Percentiles rank a stretch among this genome's conserved stretches.
These are phyloP conservation scores for Coprinopsis strossmayeri DNA, from an alignment of 768 basidiomycete species.

Conservation along the genomic window DNA sequence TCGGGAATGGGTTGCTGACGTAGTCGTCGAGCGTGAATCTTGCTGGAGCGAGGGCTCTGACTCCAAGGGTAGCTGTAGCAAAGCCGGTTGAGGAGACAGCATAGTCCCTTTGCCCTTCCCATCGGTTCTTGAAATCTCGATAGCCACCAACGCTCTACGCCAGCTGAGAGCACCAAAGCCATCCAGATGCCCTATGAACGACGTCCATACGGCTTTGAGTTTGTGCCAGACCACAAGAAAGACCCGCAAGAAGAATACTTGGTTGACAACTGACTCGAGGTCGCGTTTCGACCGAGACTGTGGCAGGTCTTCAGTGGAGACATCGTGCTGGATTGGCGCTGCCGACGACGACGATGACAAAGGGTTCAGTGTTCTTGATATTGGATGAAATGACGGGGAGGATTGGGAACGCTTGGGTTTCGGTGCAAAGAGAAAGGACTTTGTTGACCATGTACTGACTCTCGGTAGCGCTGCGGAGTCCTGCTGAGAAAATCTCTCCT, in stretches of 20 bases:
- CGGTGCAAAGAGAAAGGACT: conserved; percentile 41
- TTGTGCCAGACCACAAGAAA: conserved; percentile 66
- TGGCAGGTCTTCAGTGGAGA: conserved; percentile 20
- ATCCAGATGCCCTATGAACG: conserved; percentile 24
- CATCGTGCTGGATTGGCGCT: conserved; percentile 19
- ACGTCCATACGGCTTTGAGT: conserved; percentile 56
- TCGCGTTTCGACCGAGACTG: conserved; percentile 29
- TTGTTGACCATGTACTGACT: conserved; percentile 52
- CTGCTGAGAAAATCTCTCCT: conserved; percentile 26
- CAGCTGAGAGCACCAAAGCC: conserved; percentile 11
- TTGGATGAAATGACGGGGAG: conserved; percentile 41
- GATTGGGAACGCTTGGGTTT: conserved; percentile 56
- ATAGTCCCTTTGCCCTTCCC: conserved; percentile 16
- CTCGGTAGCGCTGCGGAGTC: conserved; percentile 32
- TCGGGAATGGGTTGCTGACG: conserved; percentile 22
- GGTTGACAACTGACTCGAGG: conserved; percentile 42
- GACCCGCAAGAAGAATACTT: conserved; percentile 66
- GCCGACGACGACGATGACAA: conserved; percentile 18
- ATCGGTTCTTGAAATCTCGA: background rate
- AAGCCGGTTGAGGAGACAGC: conserved; percentile 7
- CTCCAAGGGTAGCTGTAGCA: background rate
- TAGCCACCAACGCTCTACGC: conserved; percentile 8
- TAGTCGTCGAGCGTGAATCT: conserved; percentile 1
- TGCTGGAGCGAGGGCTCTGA: background rate
- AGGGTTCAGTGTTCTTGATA: conserved; percentile 16